Evolutionary conservation across 164 flowering plant species (phyloP), one percentile per base, ranked within the genome.

Genomic region (Chloranthus sessilifolius): DNA sequence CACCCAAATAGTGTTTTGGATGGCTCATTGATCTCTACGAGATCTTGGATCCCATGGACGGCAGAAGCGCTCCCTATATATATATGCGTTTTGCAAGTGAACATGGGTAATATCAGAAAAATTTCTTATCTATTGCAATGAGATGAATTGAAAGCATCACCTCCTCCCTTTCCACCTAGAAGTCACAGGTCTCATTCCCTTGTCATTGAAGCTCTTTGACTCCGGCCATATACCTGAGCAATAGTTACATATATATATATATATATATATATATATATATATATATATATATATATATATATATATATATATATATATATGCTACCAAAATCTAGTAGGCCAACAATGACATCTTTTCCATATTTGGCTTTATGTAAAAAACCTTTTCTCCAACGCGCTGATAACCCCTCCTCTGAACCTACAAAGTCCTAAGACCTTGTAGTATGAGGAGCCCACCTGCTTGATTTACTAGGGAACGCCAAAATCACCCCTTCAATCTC

Each of bases 401-500:
- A 47, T 17, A 5, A 26, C 15, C 24, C 38, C 30, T 66, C 77
- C 27, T 69, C 65, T 8, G 74, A 27, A 5, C 80, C 90, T 30
- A 74, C 25, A 61, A 89, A 84, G 24, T 76, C 74, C 97, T 95
- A 86, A 37, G 97, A 82, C 71, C 97, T 83, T 34, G 95, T 89
- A 1, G 97, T 90, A 3, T 82, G 90, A 40, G 75, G n/a, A n/a
- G 67, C 22, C 49, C 74, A 81, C 52, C 55, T 66, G 16, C 38
- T 54, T 19, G 75, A 67, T 14, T 67, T 43, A 69, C 86, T 82
- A 16, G 45, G 63, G 25, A 52, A 59, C 22, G 74, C 81, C 1
- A 83, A 74, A 0, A 79, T 75, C 65, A 90, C 97, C 26, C 68
- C 90, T 3, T 82, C 88, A 68, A 56, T 39, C 30, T 72, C 97